These are phyloP conservation scores for Drosera capensis DNA, from an alignment of 148 eudicot species.

Conservation along the genomic window DNA sequence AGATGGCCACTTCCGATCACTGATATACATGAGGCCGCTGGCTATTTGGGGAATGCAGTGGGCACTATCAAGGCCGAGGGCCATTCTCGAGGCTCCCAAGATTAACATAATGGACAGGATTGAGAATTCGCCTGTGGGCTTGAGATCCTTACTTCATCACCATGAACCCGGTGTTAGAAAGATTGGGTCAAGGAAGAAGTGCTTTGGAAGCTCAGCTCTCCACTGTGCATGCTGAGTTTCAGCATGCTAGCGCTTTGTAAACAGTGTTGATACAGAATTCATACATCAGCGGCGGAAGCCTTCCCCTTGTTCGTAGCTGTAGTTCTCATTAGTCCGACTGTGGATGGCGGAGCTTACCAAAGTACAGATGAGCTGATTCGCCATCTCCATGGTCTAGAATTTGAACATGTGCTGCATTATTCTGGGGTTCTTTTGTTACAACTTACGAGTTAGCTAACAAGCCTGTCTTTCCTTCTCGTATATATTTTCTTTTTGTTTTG, in stretches of 20 bases:
- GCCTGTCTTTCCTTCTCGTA: too few relatives aligned
- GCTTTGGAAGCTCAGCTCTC: slow-evolving; percentile 60
- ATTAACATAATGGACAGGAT: slow-evolving; percentile 66
- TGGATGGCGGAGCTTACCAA: too few relatives aligned
- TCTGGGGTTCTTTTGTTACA: too few relatives aligned
- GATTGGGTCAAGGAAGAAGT: slow-evolving; percentile 31
- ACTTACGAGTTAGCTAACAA: too few relatives aligned
- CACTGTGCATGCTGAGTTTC: slow-evolving; percentile 50
- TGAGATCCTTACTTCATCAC: slow-evolving; percentile 22
- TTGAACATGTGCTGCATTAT: too few relatives aligned
- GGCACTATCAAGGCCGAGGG: slow-evolving; percentile 68
- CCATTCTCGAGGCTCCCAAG: slow-evolving; percentile 58
- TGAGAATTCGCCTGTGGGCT: slow-evolving; percentile 17
- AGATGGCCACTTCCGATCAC: slow-evolving; percentile 51
- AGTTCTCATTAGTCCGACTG: too few relatives aligned
- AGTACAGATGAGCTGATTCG: too few relatives aligned
- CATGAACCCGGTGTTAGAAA: slow-evolving; percentile 35
- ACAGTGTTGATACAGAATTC: background rate
- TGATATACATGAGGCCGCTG: slow-evolving; percentile 64
- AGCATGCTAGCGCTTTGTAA: background rate
- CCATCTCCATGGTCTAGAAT: too few relatives aligned
- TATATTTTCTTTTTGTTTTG: too few relatives aligned
- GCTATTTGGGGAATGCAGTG: slow-evolving; percentile 75
- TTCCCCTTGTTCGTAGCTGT: too few relatives aligned
- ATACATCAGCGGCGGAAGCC: background rate